Percentiles rank a stretch among this genome's conserved stretches.
phyloP scores from a whole-genome alignment of 139 green algal species.

The Picochlorum sp. region DNA sequence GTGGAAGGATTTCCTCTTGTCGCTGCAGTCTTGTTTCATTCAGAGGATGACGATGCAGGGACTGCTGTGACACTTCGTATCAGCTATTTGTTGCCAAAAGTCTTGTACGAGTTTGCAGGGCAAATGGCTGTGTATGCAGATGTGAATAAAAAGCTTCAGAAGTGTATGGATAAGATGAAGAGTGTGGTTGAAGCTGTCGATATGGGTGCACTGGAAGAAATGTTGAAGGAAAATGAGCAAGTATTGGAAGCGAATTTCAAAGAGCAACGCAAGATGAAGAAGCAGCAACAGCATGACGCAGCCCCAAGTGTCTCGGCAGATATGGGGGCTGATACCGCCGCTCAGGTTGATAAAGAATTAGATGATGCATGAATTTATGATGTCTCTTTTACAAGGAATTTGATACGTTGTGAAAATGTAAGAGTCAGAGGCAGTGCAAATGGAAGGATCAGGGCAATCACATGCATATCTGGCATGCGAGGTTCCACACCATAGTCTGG shows the following conservation, averaged over 20 bases:
- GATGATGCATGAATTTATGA: not conserved
- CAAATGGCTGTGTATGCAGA: constrained; percentile 30
- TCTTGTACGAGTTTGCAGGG: constrained; percentile 31
- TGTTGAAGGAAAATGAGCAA: constrained; percentile 6
- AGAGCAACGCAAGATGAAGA: constrained; percentile 5
- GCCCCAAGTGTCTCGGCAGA: not conserved
- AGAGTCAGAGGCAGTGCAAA: no score
- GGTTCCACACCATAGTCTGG: no score
- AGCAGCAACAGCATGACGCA: not conserved
- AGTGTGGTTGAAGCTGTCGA: constrained; percentile 6
- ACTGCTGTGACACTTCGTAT: constrained; percentile 25
- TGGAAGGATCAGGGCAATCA: no score
- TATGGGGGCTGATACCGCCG: not conserved
- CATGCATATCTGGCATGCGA: no score
- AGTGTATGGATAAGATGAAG: constrained; percentile 26
- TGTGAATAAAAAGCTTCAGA: constrained; percentile 27
- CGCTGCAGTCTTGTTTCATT: constrained; percentile 30
- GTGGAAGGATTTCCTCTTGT: constrained; percentile 24
- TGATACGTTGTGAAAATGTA: no score
- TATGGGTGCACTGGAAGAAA: constrained; percentile 1
- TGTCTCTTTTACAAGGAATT: no score
- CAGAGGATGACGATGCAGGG: constrained; percentile 18
- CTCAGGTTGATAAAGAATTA: constrained; percentile 3
- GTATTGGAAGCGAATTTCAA: constrained; percentile 6
- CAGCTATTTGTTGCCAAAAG: constrained; percentile 27